Evolutionary conservation across 208 protist genomes (phyloP).

Genomic region (Dictyostelium gargantuum): DNA sequence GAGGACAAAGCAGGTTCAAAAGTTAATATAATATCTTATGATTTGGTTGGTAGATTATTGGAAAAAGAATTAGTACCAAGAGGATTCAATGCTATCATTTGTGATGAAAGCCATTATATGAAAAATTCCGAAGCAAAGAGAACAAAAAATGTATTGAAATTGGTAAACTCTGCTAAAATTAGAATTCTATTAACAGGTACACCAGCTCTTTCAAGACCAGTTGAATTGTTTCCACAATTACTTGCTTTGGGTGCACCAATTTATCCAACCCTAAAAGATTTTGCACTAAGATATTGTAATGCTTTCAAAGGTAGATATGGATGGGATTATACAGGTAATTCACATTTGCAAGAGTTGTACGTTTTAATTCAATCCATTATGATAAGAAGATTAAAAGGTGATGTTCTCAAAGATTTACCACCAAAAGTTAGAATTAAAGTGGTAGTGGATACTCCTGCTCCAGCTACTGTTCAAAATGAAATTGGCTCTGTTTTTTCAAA

Average conservation of each 20-base stretch:
- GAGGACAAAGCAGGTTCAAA: constrained; percentile 45
- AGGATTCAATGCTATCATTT: constrained; percentile 90
- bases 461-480: neutral
- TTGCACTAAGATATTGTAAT: constrained; percentile 94
- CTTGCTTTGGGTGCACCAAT: constrained; percentile 82
- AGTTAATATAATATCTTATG: constrained; percentile 85
- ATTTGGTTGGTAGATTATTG: constrained; percentile 68
- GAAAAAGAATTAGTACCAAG: neutral
- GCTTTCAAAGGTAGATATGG: constrained; percentile 71
- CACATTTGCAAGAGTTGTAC: constrained; percentile 92
- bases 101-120: constrained; percentile 96
- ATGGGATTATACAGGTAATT: constrained; percentile 70
- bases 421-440: constrained; percentile 74
- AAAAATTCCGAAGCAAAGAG: constrained; percentile 90
- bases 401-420: constrained; percentile 89
- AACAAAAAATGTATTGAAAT: constrained; percentile 86
- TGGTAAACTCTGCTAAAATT: constrained; percentile 86
- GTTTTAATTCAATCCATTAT: constrained; percentile 89
- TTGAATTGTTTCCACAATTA: constrained; percentile 95
- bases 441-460: neutral
- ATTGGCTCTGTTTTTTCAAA: neutral
- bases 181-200: constrained; percentile 93
- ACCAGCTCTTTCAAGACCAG: constrained; percentile 92
- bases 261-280: constrained; percentile 81
- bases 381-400: constrained; percentile 93